Conservation (phyloP, 805 yeast species). For the Nakazawaea sp. region DNA sequence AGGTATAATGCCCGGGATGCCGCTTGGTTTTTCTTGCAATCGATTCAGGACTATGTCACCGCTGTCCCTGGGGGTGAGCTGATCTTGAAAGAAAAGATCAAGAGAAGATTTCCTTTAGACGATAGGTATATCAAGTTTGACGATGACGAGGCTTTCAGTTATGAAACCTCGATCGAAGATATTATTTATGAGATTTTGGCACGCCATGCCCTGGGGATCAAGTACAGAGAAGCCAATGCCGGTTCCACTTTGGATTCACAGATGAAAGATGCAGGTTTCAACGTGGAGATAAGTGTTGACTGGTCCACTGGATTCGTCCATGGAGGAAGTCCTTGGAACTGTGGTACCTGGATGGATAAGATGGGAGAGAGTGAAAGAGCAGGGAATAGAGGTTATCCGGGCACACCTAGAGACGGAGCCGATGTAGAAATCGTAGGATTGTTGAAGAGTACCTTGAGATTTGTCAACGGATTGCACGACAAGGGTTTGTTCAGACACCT, state of each 20-base stretch:
- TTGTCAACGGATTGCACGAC: constrained; percentile 54
- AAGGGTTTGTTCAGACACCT: constrained; percentile 51
- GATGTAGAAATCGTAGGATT: constrained; percentile 89
- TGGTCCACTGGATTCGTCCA: constrained; percentile 84
- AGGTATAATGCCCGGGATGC: constrained; percentile 96
- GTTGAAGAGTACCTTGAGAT: constrained; percentile 76
- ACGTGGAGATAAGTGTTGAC: constrained; percentile 73
- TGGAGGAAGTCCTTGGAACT: constrained; percentile 89
- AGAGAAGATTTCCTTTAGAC: constrained; percentile 76
- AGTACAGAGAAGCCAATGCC: constrained; percentile 91
- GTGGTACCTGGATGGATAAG: constrained; percentile 99
- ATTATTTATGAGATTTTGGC: constrained; percentile 72
- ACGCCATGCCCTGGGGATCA: constrained; percentile 87
- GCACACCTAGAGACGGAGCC: constrained; percentile 97
- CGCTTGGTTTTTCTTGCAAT: constrained; percentile 88
- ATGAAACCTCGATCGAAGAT: constrained; percentile 65
- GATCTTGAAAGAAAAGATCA: constrained; percentile 65
- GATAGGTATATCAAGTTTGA: constrained; percentile 68
- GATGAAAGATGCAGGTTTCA: constrained; percentile 89
- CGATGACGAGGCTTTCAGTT: constrained; percentile 70
- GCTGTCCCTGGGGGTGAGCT: constrained; percentile 61
- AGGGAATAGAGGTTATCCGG: constrained; percentile 85
- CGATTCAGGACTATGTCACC: constrained; percentile 75
- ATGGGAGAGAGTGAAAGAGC: constrained; percentile 94
- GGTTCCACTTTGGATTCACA: constrained; percentile 85